Evolutionary conservation across 2,329 filamentous ascomycete genomes (phyloP).

Genomic region (Aspergillus pseudotamarii): DNA sequence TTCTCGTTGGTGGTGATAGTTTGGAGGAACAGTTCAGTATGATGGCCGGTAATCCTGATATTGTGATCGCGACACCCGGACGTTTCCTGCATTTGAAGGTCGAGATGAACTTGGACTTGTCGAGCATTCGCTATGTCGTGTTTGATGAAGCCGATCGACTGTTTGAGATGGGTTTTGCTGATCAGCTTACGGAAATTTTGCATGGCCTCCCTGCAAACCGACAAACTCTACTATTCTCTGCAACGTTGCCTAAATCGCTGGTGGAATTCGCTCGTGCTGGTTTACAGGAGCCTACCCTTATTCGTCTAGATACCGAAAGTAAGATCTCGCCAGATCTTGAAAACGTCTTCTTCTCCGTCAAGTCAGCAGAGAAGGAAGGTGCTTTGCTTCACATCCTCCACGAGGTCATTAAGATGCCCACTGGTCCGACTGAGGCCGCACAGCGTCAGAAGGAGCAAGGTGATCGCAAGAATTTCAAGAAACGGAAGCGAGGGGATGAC

Average conservation of each 20-base stretch:
- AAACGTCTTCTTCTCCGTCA: conserved; percentile 91
- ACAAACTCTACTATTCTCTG: conserved; percentile 93
- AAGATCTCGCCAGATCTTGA: conserved; percentile 97
- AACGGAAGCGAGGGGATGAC: conserved; percentile 53
- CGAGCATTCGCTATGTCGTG: conserved; percentile 88
- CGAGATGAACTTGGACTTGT: conserved; percentile 91
- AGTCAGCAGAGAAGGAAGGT: conserved; percentile 90
- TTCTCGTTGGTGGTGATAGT: conserved; percentile 93
- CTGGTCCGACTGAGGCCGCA: conserved; percentile 61
- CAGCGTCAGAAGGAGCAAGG: conserved; percentile 51
- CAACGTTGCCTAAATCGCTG: conserved; percentile 87
- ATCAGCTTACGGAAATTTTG: conserved; percentile 89
- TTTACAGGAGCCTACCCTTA: conserved; percentile 85
- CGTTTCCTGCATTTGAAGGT: conserved; percentile 96
- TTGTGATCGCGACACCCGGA: conserved; percentile 94
- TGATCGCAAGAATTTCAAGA: conserved; percentile 47
- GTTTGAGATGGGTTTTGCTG: conserved; percentile 98
- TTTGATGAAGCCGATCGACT: conserved; percentile 97
- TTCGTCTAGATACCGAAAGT: conserved; percentile 89
- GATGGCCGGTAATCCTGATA: conserved; percentile 94
- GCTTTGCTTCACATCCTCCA: conserved; percentile 85
- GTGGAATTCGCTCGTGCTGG: conserved; percentile 96
- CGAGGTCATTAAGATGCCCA: conserved; percentile 89
- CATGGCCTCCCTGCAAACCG: conserved; percentile 80
- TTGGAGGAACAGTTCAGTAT: conserved; percentile 91